Evolutionary conservation across 257 asterid species (phyloP), one percentile per base, ranked within the genome.

Genomic region (Nyctanthes arbortristis): DNA sequence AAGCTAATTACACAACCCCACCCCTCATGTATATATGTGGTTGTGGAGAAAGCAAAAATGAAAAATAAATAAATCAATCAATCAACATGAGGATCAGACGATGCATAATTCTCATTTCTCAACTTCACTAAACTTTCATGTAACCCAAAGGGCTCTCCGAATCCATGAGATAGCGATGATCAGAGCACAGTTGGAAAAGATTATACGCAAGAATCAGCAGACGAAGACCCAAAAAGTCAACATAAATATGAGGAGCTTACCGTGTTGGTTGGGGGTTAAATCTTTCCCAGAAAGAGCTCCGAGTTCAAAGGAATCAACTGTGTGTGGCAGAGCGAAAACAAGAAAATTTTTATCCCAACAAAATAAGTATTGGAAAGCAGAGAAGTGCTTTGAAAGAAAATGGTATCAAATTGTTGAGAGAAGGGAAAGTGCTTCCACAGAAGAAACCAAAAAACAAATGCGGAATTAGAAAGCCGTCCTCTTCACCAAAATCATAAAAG

Each of bases 181-280:
- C 2, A 60, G 31, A 39, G 31, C 24, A 25, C 25, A 16, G 24
- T 25, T 43, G 31, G 31, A 63, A 60, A 24, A 24, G 39, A 54
- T 31, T 43, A 32, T 31, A 8, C 70, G 22, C 16, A 52, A n/a
- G n/a, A n/a, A n/a, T n/a, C n/a, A n/a, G n/a, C n/a, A n/a, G n/a
- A n/a, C 63, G 29, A 74, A 70, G 77, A 75, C 80, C 80, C 63
- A 70, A 71, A 57, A 61, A 35, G 68, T 49, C 64, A 55, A 73
- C 59, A 20, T 2, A 20, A 28, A 12, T 9, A 22, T 49, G 25
- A 67, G 24, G 27, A 69, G 67, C 75, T 69, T 69, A 75, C 73
- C 70, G n/a, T n/a, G n/a, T n/a, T n/a, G n/a, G n/a, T n/a, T 70
- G 73, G 75, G 67, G 55, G 24, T 49, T 27, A 68, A 30, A 66